These are phyloP conservation scores for Dentipellis sp. DNA, from an alignment of 768 basidiomycete genomes.

Conservation along the genomic window DNA sequence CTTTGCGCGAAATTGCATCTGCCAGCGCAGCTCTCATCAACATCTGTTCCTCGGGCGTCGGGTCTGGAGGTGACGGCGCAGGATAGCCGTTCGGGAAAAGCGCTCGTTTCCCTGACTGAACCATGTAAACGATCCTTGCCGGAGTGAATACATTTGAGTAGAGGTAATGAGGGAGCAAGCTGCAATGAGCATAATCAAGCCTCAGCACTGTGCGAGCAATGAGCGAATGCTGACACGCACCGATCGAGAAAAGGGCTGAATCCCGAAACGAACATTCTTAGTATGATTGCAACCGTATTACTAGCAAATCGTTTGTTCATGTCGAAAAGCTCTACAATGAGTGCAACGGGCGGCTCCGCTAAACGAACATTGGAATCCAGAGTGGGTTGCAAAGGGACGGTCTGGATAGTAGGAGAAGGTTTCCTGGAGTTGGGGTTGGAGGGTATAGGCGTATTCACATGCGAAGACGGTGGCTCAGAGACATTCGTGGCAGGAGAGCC, in stretches of 20 bases:
- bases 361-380: conserved; percentile 21
- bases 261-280: conserved; percentile 37
- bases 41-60: conserved; percentile 67
- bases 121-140: conserved; percentile 39
- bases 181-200: conserved; percentile 17
- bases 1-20: conserved; percentile 25
- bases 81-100: conserved; percentile 91
- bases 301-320: conserved; percentile 40
- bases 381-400: neutral
- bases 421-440: neutral
- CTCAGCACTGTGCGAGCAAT: too few species aligned
- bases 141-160: conserved; percentile 43
- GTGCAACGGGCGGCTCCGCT: conserved; percentile 30
- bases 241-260: conserved; percentile 51
- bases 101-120: conserved; percentile 51
- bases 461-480: neutral
- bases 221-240: conserved; percentile 24
- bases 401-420: neutral
- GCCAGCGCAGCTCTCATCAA: conserved; percentile 38
- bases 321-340: conserved; percentile 42
- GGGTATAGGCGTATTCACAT: neutral
- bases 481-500: neutral
- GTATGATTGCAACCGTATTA: conserved; percentile 32
- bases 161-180: conserved; percentile 65
- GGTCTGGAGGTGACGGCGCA: conserved; percentile 61